Conservation (phyloP, 306 rosid species). For the Ormosia semicastrata region DNA sequence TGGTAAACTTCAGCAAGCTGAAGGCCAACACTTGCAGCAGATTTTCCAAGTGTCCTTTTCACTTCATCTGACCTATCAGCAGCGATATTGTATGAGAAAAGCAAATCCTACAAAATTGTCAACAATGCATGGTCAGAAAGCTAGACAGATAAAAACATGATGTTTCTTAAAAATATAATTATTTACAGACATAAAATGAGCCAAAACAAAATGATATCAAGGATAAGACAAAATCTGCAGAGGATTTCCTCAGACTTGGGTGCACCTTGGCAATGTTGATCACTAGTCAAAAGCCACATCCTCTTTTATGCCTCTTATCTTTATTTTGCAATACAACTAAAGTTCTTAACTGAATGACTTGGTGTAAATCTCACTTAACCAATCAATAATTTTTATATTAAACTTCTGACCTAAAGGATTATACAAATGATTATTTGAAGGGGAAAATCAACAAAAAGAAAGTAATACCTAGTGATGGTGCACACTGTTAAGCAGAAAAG, state of each 20-base stretch:
- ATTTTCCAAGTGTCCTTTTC: conserved; percentile 75
- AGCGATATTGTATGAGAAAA: conserved; percentile 90
- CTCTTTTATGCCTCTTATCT: neutral
- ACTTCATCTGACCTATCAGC: conserved; percentile 84
- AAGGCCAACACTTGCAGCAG: conserved; percentile 95
- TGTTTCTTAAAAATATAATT: neutral
- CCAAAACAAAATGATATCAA: neutral
- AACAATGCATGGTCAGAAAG: conserved; percentile 7
- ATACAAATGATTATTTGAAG: neutral
- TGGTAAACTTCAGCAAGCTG: conserved; percentile 78
- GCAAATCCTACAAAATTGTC: conserved; percentile 61
- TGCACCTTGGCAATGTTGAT: neutral
- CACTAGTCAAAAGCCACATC: neutral
- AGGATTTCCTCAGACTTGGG: neutral
- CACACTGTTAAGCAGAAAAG: conserved; percentile 70
- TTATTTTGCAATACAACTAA: neutral
- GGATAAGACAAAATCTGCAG: neutral
- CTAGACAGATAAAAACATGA: neutral
- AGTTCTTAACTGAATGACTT: neutral
- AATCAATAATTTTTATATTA: neutral
- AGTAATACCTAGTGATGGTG: conserved; percentile 76
- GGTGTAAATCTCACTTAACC: conserved; percentile 3
- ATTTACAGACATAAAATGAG: neutral
- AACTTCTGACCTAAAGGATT: neutral
- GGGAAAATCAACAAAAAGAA: conserved; percentile 18